Conservation (phyloP, 2,329 filamentous ascomycete species). For the Aureobasidium sp. region DNA sequence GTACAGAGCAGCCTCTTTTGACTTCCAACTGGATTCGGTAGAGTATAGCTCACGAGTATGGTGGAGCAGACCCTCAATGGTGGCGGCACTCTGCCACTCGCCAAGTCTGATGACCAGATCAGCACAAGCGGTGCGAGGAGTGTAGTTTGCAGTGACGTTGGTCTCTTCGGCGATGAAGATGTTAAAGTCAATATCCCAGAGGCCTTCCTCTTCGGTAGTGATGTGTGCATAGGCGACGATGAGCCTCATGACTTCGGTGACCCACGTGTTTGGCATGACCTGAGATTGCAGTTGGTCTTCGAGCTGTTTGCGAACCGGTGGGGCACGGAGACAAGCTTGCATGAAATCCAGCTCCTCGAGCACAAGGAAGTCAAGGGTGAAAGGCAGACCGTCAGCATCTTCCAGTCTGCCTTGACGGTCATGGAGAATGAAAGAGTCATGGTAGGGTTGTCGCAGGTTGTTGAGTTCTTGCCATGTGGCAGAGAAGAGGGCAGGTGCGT, state of each 20-base stretch:
- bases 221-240: constrained; percentile 83
- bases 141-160: constrained; percentile 92
- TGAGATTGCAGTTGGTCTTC: constrained; percentile 63
- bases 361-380: constrained; percentile 87
- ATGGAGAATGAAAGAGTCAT: constrained; percentile 76
- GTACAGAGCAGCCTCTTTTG: constrained; percentile 75
- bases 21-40: constrained; percentile 49
- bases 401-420: constrained; percentile 83
- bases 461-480: constrained; percentile 85
- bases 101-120: constrained; percentile 88
- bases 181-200: constrained; percentile 97
- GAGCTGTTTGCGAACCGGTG: constrained; percentile 83
- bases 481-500: constrained; percentile 76
- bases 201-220: constrained; percentile 80
- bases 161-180: constrained; percentile 93
- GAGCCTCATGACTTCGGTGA: constrained; percentile 80
- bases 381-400: constrained; percentile 84
- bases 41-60: constrained; percentile 71
- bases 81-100: constrained; percentile 74
- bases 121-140: constrained; percentile 82
- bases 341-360: constrained; percentile 93
- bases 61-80: constrained; percentile 70
- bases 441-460: constrained; percentile 64
- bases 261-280: constrained; percentile 65
- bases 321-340: constrained; percentile 80